Percentiles rank a stretch among this genome's conserved stretches.
These are phyloP conservation scores for Forsythia viridissima DNA, from an alignment of 257 asterid genomes.

Conservation along the genomic window DNA sequence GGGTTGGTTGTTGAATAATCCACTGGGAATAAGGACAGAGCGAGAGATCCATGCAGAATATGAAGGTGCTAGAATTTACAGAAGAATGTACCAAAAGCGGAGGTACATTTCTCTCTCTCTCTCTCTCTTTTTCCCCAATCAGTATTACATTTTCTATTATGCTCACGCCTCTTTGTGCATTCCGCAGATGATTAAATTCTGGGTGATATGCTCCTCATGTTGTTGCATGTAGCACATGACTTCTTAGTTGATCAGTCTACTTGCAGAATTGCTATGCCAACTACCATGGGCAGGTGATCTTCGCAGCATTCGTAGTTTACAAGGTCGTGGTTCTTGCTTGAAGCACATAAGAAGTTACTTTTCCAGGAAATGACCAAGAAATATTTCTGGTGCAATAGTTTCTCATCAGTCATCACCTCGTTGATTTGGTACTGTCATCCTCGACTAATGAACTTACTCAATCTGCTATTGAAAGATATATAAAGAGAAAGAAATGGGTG, in stretches of 20 bases:
- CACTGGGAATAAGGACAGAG: conserved; percentile 88
- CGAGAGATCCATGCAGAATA: conserved; percentile 88
- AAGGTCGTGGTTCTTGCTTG: not conserved
- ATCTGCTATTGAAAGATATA: not conserved
- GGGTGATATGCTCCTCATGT: not conserved
- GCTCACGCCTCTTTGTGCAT: not conserved
- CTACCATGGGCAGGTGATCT: not conserved
- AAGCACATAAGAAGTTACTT: not conserved
- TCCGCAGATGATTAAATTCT: conserved; percentile 15
- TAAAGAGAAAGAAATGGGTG: not conserved
- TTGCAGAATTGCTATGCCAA: conserved; percentile 2
- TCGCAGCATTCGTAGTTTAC: not conserved
- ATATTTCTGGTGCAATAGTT: not conserved
- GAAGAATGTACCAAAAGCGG: conserved; percentile 71
- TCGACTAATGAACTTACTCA: not conserved
- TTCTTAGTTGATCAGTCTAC: conserved; percentile 5
- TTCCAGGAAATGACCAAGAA: not conserved
- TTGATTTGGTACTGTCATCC: not conserved
- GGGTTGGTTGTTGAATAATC: conserved; percentile 85
- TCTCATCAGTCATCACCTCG: not conserved
- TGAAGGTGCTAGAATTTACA: conserved; percentile 75
- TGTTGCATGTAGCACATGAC: not conserved
- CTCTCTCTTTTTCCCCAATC: not conserved
- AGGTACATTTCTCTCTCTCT: conserved; percentile 10
- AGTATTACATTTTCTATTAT: not conserved